These are phyloP conservation scores for Perilla frutescens DNA, from an alignment of 257 asterid species.

Conservation along the genomic window DNA sequence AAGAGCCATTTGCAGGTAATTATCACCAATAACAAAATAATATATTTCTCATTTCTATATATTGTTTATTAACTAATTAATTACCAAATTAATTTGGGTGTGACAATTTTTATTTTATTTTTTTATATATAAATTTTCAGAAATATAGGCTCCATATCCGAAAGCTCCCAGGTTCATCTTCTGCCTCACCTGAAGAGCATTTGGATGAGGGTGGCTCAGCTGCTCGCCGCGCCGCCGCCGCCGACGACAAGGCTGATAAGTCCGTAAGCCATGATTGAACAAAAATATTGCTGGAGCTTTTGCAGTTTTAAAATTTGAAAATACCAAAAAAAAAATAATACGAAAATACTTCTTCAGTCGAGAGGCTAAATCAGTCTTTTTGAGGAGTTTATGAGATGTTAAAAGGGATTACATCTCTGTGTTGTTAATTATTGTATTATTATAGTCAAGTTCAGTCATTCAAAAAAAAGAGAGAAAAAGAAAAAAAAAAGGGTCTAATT, in stretches of 20 bases:
- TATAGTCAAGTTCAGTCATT: too few species aligned
- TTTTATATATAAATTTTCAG: neutral
- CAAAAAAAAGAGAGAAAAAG: too few species aligned
- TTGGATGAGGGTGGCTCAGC: neutral
- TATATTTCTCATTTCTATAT: neutral
- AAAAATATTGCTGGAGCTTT: neutral
- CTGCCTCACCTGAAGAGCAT: too few species aligned
- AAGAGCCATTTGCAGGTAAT: conserved; percentile 20
- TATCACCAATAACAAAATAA: neutral
- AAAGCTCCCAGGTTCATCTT: neutral
- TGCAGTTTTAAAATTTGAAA: too few species aligned
- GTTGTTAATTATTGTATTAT: too few species aligned
- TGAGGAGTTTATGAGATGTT: too few species aligned
- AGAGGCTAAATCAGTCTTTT: too few species aligned
- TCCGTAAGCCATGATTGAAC: neutral
- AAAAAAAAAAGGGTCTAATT: too few species aligned
- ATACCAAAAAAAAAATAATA: too few species aligned
- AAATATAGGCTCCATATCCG: conserved; percentile 14
- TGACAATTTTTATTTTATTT: neutral
- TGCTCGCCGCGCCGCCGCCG: neutral
- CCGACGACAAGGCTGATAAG: neutral
- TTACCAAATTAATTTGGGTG: neutral
- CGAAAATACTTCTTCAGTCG: too few species aligned
- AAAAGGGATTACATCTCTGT: too few species aligned
- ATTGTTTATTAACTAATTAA: neutral